Percentiles rank a stretch among this genome's conserved stretches.
phyloP scores from a whole-genome alignment of 768 basidiomycete genomes.

The Boletellus ananiceps region DNA sequence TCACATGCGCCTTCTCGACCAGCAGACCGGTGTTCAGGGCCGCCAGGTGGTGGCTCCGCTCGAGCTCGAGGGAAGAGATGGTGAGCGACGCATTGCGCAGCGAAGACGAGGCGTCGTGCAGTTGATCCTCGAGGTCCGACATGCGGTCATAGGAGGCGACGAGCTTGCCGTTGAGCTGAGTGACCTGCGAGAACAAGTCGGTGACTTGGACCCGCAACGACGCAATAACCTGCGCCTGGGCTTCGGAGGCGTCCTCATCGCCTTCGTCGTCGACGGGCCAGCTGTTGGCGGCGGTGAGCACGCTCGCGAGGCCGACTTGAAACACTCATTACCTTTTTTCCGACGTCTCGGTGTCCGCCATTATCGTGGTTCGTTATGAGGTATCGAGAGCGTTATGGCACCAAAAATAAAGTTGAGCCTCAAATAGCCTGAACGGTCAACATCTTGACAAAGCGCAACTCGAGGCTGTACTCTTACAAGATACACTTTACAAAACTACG shows the following conservation, averaged over 20 bases:
- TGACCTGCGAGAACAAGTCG: constrained; percentile 86
- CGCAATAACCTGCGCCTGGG: constrained; percentile 78
- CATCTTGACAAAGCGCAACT: too few species aligned
- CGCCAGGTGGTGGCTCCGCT: constrained; percentile 82
- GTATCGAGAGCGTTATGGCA: not conserved
- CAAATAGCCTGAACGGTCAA: constrained; percentile 4
- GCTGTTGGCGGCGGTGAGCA: constrained; percentile 6
- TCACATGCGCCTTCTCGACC: constrained; percentile 89
- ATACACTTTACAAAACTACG: not conserved
- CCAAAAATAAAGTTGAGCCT: constrained; percentile 14
- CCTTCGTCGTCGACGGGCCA: constrained; percentile 10
- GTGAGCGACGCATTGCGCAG: constrained; percentile 58
- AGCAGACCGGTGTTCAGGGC: constrained; percentile 87
- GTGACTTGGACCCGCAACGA: constrained; percentile 78
- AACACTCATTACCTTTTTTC: constrained; percentile 11
- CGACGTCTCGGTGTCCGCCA: constrained; percentile 9
- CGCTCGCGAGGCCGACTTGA: not conserved
- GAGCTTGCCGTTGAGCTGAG: constrained; percentile 87
- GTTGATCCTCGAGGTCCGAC: constrained; percentile 87
- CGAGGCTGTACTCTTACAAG: too few species aligned
- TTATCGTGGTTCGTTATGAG: constrained; percentile 7
- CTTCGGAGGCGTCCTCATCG: constrained; percentile 45
- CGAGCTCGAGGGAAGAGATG: constrained; percentile 76
- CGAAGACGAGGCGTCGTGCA: constrained; percentile 62
- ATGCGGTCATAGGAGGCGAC: constrained; percentile 89